Percentiles rank a stretch among this genome's conserved stretches.
Evolutionary conservation across 176 grass and related monocot genomes (phyloP).

Genomic region (barley (Hordeum vulgare)): DNA sequence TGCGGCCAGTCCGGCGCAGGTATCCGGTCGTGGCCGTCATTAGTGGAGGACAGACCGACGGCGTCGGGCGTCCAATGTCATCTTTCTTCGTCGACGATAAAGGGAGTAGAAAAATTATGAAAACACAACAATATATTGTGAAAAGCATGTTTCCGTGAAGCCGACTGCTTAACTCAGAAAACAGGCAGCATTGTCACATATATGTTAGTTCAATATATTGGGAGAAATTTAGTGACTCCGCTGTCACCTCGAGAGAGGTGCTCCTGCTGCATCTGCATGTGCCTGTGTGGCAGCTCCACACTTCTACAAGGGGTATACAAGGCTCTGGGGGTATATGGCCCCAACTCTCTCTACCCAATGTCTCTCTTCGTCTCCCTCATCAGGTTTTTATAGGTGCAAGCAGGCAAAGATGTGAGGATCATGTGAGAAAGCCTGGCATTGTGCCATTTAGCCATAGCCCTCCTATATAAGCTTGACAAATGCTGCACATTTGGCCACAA

Average conservation of each 20-base stretch:
- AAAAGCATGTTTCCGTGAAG: too few species aligned
- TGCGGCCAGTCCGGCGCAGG: too few species aligned
- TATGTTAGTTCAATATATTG: background rate
- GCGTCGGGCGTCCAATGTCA: too few species aligned
- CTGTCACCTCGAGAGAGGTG: background rate
- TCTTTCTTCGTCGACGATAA: too few species aligned
- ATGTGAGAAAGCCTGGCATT: background rate
- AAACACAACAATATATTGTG: too few species aligned
- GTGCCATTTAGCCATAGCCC: background rate
- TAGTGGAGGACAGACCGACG: too few species aligned
- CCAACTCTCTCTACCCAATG: background rate
- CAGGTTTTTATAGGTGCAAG: background rate
- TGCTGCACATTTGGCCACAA: background rate
- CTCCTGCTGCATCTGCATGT: background rate
- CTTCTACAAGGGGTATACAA: background rate
- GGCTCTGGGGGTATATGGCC: background rate
- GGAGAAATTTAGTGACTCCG: background rate
- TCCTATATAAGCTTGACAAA: background rate
- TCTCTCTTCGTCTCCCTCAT: background rate
- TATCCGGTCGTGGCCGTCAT: too few species aligned
- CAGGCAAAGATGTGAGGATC: background rate
- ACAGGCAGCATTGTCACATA: too few species aligned
- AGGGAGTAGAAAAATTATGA: too few species aligned
- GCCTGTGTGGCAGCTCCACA: background rate
- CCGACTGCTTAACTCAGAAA: too few species aligned